Base-by-base conservation (phyloP, 352 stramenopile species). In the Pythium graminicola region DNA sequence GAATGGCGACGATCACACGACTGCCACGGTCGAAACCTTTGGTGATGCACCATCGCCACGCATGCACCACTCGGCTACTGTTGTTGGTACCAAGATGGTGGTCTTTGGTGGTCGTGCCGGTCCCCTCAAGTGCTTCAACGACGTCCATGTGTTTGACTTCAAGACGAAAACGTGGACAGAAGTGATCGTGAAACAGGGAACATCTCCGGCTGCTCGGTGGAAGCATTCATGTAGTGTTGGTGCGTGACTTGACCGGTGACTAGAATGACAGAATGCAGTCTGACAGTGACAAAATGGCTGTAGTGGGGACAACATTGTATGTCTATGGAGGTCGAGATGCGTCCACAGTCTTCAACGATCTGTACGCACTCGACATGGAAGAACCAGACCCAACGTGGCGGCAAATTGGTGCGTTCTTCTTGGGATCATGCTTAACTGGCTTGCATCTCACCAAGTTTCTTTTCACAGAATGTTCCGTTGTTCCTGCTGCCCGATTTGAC, bases 61-160 rank as follows among this genome's bases (percentile, higher is more conserved):
- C 11, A 93, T 91, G 80, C 73, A 91, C 32, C 82, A 93, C 58
- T 85, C 80, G 16, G 74, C 77, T 14, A 70, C 77, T 24, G 54
- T 85, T 14, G 54, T 80, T 3, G 54, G 49, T 39, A 67, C 64
- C 39, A 57, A 65, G 3, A 89, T 94, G 81, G 24, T 93, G 31
- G 59, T 94, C 4, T 93, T 94, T 69, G 84, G 84, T 41, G 84
- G 84, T 31, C 84, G 84, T 16, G 72, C 70, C 16, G 82, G 81
- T 11, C 84, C 84, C 6, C 63, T 70, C 4, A 88, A 83, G 35
- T 66, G 80, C 41, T 68, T 90, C 22, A 72, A 80, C 35, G 84
- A 94, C 38, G 42, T 92, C 3, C 77, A 69, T 48, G 50, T 62
- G 13, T 72, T 91, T 27, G 57, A 89, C 32, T 43, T 89, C 4